Evolutionary conservation across 306 rosid species (phyloP), one percentile per base, ranked within the genome.

Genomic region (Trichosanthes truncata): DNA sequence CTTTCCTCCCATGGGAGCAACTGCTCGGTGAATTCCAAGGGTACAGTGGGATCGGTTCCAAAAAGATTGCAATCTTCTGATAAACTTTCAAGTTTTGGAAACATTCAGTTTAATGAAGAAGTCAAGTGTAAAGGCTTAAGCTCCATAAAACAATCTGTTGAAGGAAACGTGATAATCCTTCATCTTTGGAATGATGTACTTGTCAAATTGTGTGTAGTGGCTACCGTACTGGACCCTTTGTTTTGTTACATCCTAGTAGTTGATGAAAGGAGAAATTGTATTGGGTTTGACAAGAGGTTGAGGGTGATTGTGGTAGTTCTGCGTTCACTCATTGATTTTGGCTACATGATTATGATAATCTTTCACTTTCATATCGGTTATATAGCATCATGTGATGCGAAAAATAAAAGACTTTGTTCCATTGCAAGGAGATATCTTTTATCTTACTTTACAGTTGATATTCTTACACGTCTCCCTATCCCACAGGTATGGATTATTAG

Each of bases 381-480:
- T 65, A 49, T 36, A 4, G 2, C 36, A 0, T 20, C 60, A 0
- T 11, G 38, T n/a, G 33, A 48, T 35, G 38, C 80, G 31, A 5
- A 7, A 9, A n/a, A 23, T 18, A 21, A 14, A 62, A 33, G 21
- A 43, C 26, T 17, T 46, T 65, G 36, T 25, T 13, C 62, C 48
- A n/a, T 29, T 29, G 60, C 20, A 3, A 17, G 8, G 49, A 79
- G 81, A 63, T 79, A 79, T 52, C 49, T 79, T 48, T 31, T 46
- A 4, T 79, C 81, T 6, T 7, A 33, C 61, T 49, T 79, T 9
- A 35, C 33, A 3, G 43, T 79, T 35, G 76, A 79, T 62, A 51
- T 79, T 79, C 81, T 79, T 79, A 52, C 81, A 7, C 62, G 33
- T 49, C 81, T 79, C 48, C 81, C 81, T 62, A 48, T 63, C n/a